Evolutionary conservation across 176 grass and related monocot genomes (phyloP), one percentile per base, ranked within the genome.

Genomic region (Eleusine indica): DNA sequence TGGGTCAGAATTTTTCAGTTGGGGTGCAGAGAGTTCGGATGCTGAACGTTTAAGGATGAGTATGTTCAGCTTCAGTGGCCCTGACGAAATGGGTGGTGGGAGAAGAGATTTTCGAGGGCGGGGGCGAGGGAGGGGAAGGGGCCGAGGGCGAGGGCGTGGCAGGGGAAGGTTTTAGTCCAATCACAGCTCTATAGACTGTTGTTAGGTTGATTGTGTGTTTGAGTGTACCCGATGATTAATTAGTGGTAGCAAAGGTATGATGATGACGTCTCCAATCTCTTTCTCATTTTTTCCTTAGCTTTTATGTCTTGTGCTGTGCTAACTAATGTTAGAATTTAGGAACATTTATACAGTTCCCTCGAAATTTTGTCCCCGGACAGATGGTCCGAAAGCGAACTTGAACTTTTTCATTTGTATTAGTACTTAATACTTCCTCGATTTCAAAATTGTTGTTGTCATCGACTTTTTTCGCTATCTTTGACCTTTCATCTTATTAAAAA

Each of bases 61-160:
- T 86, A 95, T 94, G 89, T 95, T 98, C 85, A 98, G 83, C 84
- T 98, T 95, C 83, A 83, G 21, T 29, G 75, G 87, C 61, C 80
- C 83, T 3, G 89, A 88, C 61, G 89, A 98, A 83, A 80, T 74
- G 28, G 68, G 41, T 54, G 83, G 89, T 15, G 91, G 80, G 12
- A 83, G 85, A 66, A 77, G 76, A 75, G 83, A 92, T 74, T 89
- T 92, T 39, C 83, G 89, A 88, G 89, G 95, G 0, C 64, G 71
- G 3, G 90, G 90, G 5, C 72, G 85, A 19, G 91, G 91, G 7
- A 75, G 94, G 18, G 91, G 87, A 4, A 66, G 90, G 81, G 83
- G 28, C 68, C 47, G 83, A 22, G 87, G 88, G 9, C 44, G 78
- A 17, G 85, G 86, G 19, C 63, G 90, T 30, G 90, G 85, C 2